Percentiles rank a stretch among this genome's conserved stretches.
Evolutionary conservation across 1,139 yeast genomes (phyloP).

Genomic region (Suhomyces panamericanus): DNA sequence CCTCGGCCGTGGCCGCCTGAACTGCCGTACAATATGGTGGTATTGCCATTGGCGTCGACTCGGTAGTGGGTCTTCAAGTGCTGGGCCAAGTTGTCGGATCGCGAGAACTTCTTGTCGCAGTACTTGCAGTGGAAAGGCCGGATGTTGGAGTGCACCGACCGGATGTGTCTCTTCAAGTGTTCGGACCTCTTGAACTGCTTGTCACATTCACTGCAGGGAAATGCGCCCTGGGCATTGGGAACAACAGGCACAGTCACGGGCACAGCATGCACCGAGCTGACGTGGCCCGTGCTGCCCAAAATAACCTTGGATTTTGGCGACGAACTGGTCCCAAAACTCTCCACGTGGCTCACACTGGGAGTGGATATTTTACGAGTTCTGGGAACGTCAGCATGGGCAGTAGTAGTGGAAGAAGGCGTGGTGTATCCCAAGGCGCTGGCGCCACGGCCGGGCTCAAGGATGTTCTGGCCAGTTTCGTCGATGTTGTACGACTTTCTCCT

Average conservation of each 20-base stretch:
- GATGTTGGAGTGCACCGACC: conserved; percentile 51
- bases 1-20: conserved; percentile 31
- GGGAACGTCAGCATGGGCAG: not conserved
- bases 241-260: conserved; percentile 12
- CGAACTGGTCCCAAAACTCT: conserved; percentile 1
- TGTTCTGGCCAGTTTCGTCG: conserved; percentile 3
- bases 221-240: conserved; percentile 24
- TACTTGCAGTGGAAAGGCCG: conserved; percentile 51
- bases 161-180: conserved; percentile 48
- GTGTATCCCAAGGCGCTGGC: not conserved
- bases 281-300: conserved; percentile 1
- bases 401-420: not conserved
- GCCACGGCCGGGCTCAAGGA: not conserved
- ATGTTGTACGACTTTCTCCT: conserved; percentile 15
- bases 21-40: conserved; percentile 41
- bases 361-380: conserved; percentile 7
- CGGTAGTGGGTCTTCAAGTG: conserved; percentile 46
- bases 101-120: conserved; percentile 50
- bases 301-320: conserved; percentile 4
- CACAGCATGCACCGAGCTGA: not conserved
- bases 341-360: conserved; percentile 2
- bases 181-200: conserved; percentile 51
- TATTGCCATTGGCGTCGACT: conserved; percentile 36
- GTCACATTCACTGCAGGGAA: conserved; percentile 48
- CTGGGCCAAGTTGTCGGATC: conserved; percentile 51